Evolutionary conservation across 441 rosid genomes (phyloP).

Genomic region (Lepidium campestre): DNA sequence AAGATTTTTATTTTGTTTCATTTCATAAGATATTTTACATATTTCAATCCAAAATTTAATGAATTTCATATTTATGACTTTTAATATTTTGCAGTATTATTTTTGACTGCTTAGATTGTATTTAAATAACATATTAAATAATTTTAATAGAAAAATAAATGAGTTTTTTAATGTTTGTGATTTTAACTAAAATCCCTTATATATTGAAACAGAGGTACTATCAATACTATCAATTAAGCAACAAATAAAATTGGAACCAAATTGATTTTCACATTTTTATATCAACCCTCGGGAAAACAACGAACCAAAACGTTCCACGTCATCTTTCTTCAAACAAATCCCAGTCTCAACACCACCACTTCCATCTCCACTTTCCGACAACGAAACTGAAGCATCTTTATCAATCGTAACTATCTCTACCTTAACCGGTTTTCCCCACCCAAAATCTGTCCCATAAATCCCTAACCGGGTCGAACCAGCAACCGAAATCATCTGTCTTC

Average conservation of each 20-base stretch:
- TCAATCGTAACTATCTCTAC: conserved; percentile 36
- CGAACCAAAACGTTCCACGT: conserved; percentile 16
- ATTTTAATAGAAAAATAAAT: too few relatives aligned
- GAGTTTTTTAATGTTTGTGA: too few relatives aligned
- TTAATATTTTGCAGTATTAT: too few relatives aligned
- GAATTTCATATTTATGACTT: too few relatives aligned
- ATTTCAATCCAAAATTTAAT: too few relatives aligned
- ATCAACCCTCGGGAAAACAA: not conserved
- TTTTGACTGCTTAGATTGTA: too few relatives aligned
- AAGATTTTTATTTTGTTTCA: too few relatives aligned
- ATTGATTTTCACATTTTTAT: not conserved
- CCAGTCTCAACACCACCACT: conserved; percentile 43
- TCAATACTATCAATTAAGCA: not conserved
- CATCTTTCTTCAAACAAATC: conserved; percentile 22
- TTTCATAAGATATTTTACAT: too few relatives aligned
- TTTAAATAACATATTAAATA: too few relatives aligned
- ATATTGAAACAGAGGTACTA: too few relatives aligned
- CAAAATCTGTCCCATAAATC: conserved; percentile 39
- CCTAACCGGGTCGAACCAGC: conserved; percentile 40
- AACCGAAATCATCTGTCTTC: conserved; percentile 7
- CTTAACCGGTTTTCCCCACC: conserved; percentile 45
- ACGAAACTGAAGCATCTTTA: conserved; percentile 25
- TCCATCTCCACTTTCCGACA: conserved; percentile 37
- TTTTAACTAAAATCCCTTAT: too few relatives aligned
- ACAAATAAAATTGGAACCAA: not conserved